A percentile compares a stretch with the other conserved stretches of the same genome.
These are phyloP conservation scores for Fusarium piperis DNA, from an alignment of 2,329 filamentous ascomycete genomes.

Conservation along the genomic window DNA sequence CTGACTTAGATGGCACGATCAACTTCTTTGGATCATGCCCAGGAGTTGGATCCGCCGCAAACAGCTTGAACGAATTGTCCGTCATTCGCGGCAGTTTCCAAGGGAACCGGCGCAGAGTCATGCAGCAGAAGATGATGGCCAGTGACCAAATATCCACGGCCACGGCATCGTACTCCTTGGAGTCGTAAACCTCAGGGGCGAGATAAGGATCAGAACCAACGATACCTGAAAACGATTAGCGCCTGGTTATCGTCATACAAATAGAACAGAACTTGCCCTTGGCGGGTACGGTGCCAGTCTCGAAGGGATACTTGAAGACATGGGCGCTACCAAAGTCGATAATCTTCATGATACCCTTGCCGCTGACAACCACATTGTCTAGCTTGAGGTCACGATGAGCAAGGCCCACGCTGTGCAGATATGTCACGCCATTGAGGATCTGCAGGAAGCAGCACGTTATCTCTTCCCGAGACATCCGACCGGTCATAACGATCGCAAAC, in stretches of 20 bases:
- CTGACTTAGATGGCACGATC: conserved; percentile 57
- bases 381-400: conserved; percentile 95
- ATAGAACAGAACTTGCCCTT: conserved; percentile 44
- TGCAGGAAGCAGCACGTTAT: conserved; percentile 92
- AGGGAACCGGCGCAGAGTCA: conserved; percentile 93
- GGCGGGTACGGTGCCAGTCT: conserved; percentile 67
- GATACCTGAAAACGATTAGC: conserved; percentile 56
- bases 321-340: conserved; percentile 99
- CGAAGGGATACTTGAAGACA: conserved; percentile 97
- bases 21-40: conserved; percentile 70
- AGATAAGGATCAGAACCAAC: conserved; percentile 93
- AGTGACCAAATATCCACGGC: conserved; percentile 98
- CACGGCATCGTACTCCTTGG: conserved; percentile 91
- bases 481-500: conserved; percentile 99
- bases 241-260: background rate
- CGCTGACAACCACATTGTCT: conserved; percentile 97
- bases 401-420: conserved; percentile 92
- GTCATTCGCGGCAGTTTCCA: conserved; percentile 95
- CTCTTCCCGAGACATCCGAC: conserved; percentile 93
- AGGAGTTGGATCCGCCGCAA: conserved; percentile 84
- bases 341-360: conserved; percentile 97
- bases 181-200: conserved; percentile 95
- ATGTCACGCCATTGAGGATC: conserved; percentile 93
- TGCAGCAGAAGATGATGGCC: conserved; percentile 98
- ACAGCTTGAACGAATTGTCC: conserved; percentile 95